Conservation (phyloP, 2,329 filamentous ascomycete genomes). For the Penicillium freii region DNA sequence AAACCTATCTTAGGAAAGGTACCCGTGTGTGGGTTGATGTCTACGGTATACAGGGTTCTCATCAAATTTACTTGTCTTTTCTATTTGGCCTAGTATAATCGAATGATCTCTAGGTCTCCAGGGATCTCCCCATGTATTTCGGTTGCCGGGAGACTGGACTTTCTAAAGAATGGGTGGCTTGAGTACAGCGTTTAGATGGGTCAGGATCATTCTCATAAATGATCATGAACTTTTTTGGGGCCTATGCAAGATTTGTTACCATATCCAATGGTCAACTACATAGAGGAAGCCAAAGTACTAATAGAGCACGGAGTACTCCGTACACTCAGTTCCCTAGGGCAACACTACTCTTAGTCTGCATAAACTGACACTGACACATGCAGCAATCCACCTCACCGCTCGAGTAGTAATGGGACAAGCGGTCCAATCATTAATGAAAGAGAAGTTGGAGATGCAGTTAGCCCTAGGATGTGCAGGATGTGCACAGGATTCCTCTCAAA, state of each 20-base stretch:
- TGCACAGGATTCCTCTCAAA: not conserved
- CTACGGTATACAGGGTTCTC: not conserved
- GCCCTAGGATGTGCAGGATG: slow-evolving; percentile 1
- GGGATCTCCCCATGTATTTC: not conserved
- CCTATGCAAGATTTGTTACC: not conserved
- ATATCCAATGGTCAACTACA: not conserved
- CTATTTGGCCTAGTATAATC: not conserved
- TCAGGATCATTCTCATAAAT: not conserved
- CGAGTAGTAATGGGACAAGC: not conserved
- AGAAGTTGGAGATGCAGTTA: not conserved
- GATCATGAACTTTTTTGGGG: not conserved
- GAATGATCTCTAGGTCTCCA: not conserved
- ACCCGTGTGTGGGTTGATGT: slow-evolving; percentile 3
- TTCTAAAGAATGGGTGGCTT: not conserved
- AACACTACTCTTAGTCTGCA: not conserved
- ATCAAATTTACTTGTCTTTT: not conserved
- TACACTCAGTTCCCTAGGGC: not conserved
- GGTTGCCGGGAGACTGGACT: not conserved
- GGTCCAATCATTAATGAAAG: not conserved
- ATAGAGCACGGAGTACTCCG: not conserved
- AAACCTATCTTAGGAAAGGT: slow-evolving; percentile 27
- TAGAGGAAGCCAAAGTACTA: not conserved
- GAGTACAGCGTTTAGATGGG: not conserved
- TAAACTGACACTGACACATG: slow-evolving; percentile 3
- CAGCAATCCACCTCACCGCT: slow-evolving; percentile 1